Evolutionary conservation across 2,329 filamentous ascomycete genomes (phyloP), one percentile per base, ranked within the genome.

Genomic region (Clarireedia paspali): DNA sequence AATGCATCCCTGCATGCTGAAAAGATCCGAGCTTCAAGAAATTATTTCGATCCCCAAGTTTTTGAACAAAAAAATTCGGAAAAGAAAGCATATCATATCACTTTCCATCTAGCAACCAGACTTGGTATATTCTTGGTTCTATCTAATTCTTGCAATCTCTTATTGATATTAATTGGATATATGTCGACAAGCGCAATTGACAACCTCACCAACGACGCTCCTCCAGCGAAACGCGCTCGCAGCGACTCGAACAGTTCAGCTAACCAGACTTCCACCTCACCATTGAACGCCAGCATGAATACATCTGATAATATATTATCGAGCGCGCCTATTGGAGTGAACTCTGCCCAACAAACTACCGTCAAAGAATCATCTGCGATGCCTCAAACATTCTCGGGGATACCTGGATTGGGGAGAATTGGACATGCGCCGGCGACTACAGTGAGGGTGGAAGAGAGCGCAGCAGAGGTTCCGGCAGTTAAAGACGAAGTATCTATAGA

Each of bases 401-500:
- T 58, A 47, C 56, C 56, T 24, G 56, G 56, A 7, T 42, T 58
- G 12, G 56, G 56, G 23, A 52, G 52, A 48, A 39, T 55, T 20
- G 53, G 52, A 44, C 50, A 48, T 47, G 56, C 56, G 47, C 47
- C 52, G 14, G 49, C 47, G 7, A 15, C 44, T 47, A 5, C 55
- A 48, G 17, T 36, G 30, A 57, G 53, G 39, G n/a, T 15, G 5
- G 40, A 4, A 6, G 27, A 44, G 17, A 50, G 20, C 20, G 17
- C 39, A n/a, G 39, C 20, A 24, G 23, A 46, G 15, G 15, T 42
- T 42, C 39, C 15, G 20, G n/a, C 39, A 42, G 39, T 20, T 2
- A n/a, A 20, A 15, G 39, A 42, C 7, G 39, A 17, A 20, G 39
- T 6, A 12, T 10, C 15, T 12, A 17, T 17, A 42, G 9, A 50